These are phyloP conservation scores for Ensete ventricosum DNA, from an alignment of 176 grass and related monocot genomes.

Conservation along the genomic window DNA sequence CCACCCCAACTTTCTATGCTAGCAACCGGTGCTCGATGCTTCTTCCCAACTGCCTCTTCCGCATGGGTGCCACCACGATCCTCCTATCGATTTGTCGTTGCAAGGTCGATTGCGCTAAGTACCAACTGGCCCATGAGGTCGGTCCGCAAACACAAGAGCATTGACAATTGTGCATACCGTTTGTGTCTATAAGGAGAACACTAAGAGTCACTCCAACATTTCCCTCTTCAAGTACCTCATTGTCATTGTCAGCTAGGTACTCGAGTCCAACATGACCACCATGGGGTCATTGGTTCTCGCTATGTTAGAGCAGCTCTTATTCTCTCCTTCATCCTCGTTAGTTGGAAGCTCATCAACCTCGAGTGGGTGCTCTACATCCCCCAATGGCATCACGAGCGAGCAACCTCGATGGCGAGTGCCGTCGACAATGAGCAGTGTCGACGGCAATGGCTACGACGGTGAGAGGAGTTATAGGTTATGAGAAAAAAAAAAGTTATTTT, in stretches of 20 bases:
- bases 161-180: neutral
- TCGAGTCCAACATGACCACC: neutral
- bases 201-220: neutral
- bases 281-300: neutral
- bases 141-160: no score
- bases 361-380: neutral
- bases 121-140: no score
- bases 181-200: neutral
- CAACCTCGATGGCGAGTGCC: no score
- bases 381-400: no score
- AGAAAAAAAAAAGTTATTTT: no score
- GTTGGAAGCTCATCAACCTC: neutral
- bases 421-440: no score
- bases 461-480: no score
- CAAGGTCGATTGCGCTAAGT: no score
- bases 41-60: conserved; percentile 5
- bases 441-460: no score
- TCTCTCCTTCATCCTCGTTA: neutral
- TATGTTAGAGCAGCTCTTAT: neutral
- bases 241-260: neutral
- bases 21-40: neutral
- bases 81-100: neutral
- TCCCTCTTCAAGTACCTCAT: neutral
- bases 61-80: neutral
- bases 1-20: neutral